Base-by-base conservation (phyloP, 192 early-diverging fungal species). In the Haplosporangium gracile region DNA sequence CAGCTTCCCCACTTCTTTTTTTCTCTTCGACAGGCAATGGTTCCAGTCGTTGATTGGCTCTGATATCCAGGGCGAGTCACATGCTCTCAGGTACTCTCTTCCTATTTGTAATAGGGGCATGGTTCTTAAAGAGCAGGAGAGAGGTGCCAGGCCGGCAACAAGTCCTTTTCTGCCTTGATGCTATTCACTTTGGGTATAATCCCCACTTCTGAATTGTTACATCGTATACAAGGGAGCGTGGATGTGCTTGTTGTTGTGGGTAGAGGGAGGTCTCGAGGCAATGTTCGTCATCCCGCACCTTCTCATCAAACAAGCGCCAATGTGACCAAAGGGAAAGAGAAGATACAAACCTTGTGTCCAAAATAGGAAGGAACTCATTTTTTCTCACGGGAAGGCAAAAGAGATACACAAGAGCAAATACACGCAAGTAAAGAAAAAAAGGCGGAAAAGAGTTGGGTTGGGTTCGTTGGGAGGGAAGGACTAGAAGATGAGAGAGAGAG, bases 361-460 rank as follows among this genome's bases (percentile, higher is more conserved):
- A 75, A 75, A 75, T 34, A 75, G 80, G 80, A 75, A 81, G 80
- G 80, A 42, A 47, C 73, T 75, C 73, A 16, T 38, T 71, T 81
- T 81, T 75, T 79, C 80, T 70, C 80, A 81, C 80, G 80, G 73
- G 53, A 70, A 70, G 65, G 43, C 68, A 43, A 47, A 47, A 47
- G 45, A 73, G 47, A 73, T 47, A 47, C 42, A 15, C 22, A 32
- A 47, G 40, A 73, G 43, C 39, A 73, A 47, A 42, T 73, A 47
- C 40, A 72, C n/a, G 71, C 55, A 60, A 60, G 26, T 10, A 32
- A 15, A 65, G 11, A 32, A 65, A 11, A 65, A 65, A 32, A 24
- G 26, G 11, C 26, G 60, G 26, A 63, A 29, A 29, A 63, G 60
- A 29, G 11, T 29, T 63, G 60, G 60, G 60, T 65, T 10, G 60